phyloP scores from a whole-genome alignment of 257 asterid species.

The Scutellaria minor region DNA sequence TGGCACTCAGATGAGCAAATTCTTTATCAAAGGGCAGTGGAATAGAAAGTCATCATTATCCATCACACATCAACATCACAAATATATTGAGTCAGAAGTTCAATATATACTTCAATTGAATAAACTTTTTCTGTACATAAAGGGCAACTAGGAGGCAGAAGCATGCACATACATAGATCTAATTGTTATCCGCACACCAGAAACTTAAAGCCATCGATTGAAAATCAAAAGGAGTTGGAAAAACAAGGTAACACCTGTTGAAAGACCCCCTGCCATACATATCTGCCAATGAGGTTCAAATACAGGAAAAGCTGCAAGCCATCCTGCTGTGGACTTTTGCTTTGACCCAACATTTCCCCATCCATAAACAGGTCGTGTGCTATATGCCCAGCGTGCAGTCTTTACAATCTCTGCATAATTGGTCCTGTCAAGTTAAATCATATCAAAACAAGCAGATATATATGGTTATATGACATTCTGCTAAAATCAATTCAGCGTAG shows the following conservation, averaged over 20 bases:
- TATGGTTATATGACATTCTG: slow-evolving; percentile 33
- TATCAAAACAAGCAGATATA: slow-evolving; percentile 40
- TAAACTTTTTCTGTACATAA: not conserved
- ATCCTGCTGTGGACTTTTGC: slow-evolving; percentile 97
- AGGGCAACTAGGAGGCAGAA: slow-evolving; percentile 15
- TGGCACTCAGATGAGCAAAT: slow-evolving; percentile 17
- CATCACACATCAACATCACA: not conserved
- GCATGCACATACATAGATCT: not conserved
- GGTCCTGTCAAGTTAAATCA: slow-evolving; percentile 70
- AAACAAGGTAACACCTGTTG: slow-evolving; percentile 65
- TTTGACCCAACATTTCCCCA: slow-evolving; percentile 89
- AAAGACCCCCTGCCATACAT: slow-evolving; percentile 98
- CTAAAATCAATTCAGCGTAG: not conserved
- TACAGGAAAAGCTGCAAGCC: slow-evolving; percentile 99
- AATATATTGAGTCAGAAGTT: not conserved
- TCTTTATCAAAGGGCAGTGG: not conserved
- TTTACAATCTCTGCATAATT: slow-evolving; percentile 73
- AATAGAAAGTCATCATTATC: not conserved
- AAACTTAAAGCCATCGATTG: not conserved
- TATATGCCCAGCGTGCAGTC: slow-evolving; percentile 93
- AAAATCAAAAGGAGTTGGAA: slow-evolving; percentile 13
- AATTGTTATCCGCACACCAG: not conserved
- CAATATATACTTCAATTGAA: not conserved
- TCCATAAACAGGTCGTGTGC: slow-evolving; percentile 88
- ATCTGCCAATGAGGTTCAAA: slow-evolving; percentile 99